Evolutionary conservation across 129 eudicot genomes (phyloP).

Genomic region (Flaveria linearis): DNA sequence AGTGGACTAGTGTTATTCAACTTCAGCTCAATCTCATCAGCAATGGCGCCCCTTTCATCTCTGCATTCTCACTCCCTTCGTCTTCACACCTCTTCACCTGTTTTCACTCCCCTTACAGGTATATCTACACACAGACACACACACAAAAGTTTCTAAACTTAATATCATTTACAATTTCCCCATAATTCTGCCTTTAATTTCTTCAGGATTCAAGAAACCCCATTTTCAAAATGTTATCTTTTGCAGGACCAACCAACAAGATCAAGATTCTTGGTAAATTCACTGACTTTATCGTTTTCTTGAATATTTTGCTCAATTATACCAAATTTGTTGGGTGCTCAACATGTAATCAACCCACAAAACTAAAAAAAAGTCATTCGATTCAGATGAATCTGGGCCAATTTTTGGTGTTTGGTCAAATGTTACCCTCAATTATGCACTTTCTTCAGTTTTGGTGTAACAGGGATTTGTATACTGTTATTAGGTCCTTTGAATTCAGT

Average conservation of each 20-base stretch:
- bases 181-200: slow-evolving; percentile 9
- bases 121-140: neutral
- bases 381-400: neutral
- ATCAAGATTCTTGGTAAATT: slow-evolving; percentile 46
- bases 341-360: neutral
- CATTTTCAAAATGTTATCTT: slow-evolving; percentile 35
- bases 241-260: slow-evolving; percentile 47
- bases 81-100: slow-evolving; percentile 32
- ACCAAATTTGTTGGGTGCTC: neutral
- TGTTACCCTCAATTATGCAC: slow-evolving; percentile 1
- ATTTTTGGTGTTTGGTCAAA: neutral
- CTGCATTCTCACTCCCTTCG: slow-evolving; percentile 44
- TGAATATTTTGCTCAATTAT: slow-evolving; percentile 2
- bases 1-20: slow-evolving; percentile 22
- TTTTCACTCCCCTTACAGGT: slow-evolving; percentile 33
- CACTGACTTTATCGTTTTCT: slow-evolving; percentile 1
- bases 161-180: neutral
- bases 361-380: too few species aligned
- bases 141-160: neutral
- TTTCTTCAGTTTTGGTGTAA: neutral
- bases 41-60: slow-evolving; percentile 61
- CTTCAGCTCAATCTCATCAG: slow-evolving; percentile 21
- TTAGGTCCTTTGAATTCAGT: slow-evolving; percentile 25
- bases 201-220: slow-evolving; percentile 48
- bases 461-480: neutral